phyloP scores from a whole-genome alignment of 2,329 filamentous ascomycete species.

The Pseudomassariella vexata region DNA sequence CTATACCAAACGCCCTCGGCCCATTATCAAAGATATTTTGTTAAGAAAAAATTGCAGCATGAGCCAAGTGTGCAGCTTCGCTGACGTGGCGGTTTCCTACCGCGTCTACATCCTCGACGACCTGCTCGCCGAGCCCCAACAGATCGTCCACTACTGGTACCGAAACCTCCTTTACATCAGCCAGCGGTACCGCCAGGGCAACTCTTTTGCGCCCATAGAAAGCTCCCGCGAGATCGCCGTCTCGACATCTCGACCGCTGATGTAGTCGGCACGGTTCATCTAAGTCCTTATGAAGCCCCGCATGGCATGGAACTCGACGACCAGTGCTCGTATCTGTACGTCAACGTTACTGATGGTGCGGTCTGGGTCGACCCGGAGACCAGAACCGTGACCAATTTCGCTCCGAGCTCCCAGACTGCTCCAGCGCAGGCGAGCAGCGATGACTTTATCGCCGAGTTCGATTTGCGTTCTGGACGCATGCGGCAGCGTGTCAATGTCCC shows the following conservation, averaged over 20 bases:
- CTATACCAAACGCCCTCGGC: not conserved
- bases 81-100: slow-evolving; percentile 17
- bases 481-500: slow-evolving; percentile 19
- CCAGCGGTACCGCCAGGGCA: slow-evolving; percentile 17
- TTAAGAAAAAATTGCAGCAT: slow-evolving; percentile 6
- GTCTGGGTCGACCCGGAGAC: slow-evolving; percentile 17
- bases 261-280: slow-evolving; percentile 12
- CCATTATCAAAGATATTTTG: not conserved
- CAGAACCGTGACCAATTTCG: slow-evolving; percentile 13
- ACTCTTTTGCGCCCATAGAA: slow-evolving; percentile 18
- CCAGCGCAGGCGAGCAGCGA: slow-evolving; percentile 9
- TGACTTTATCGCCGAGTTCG: slow-evolving; percentile 21
- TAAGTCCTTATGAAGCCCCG: slow-evolving; percentile 16
- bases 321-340: slow-evolving; percentile 15
- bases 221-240: slow-evolving; percentile 14
- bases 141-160: slow-evolving; percentile 18
- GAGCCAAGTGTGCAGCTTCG: slow-evolving; percentile 14
- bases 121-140: slow-evolving; percentile 20
- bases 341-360: slow-evolving; percentile 15
- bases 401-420: slow-evolving; percentile 8
- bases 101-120: slow-evolving; percentile 21
- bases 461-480: slow-evolving; percentile 19
- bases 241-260: slow-evolving; percentile 14
- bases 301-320: slow-evolving; percentile 17
- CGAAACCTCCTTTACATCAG: slow-evolving; percentile 18